Percentiles rank a stretch among this genome's conserved stretches.
phyloP scores from a whole-genome alignment of 1,284 basidiomycete genomes.

The Ceratobasidium sp. region DNA sequence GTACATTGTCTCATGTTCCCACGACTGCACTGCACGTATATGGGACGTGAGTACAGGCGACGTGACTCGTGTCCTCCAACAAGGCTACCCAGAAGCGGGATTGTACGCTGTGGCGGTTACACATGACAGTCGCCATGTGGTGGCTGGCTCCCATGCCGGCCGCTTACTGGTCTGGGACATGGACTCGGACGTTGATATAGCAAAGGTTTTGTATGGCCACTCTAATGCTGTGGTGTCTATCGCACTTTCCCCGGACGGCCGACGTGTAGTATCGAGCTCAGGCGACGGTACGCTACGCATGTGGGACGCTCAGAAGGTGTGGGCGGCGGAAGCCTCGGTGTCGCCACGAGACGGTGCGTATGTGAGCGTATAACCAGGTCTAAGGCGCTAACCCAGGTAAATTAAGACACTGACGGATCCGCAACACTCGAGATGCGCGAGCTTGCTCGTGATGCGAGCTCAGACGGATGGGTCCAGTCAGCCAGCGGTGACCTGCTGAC shows the following conservation, averaged over 20 bases:
- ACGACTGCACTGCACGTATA: too few species aligned
- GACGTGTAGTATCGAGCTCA: background rate
- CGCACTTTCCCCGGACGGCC: background rate
- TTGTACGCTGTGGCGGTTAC: too few species aligned
- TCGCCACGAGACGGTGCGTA: background rate
- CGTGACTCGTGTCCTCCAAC: too few species aligned
- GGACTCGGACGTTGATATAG: background rate
- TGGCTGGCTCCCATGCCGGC: too few species aligned
- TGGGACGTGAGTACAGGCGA: too few species aligned
- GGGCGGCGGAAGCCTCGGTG: background rate
- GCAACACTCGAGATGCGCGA: background rate
- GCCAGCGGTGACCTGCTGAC: background rate
- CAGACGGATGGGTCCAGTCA: background rate
- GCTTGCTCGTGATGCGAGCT: background rate
- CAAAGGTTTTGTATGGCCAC: too few species aligned
- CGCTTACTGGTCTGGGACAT: too few species aligned
- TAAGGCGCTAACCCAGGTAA: background rate
- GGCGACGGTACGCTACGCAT: background rate
- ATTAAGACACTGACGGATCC: background rate
- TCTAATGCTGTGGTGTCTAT: too few species aligned
- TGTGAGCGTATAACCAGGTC: background rate
- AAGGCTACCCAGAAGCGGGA: too few species aligned
- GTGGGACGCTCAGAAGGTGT: background rate
- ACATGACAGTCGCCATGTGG: too few species aligned
- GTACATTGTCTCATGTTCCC: too few species aligned